Evolutionary conservation across 371 early-diverging fungal species (phyloP).

Genomic region (Mortierella sp.): DNA sequence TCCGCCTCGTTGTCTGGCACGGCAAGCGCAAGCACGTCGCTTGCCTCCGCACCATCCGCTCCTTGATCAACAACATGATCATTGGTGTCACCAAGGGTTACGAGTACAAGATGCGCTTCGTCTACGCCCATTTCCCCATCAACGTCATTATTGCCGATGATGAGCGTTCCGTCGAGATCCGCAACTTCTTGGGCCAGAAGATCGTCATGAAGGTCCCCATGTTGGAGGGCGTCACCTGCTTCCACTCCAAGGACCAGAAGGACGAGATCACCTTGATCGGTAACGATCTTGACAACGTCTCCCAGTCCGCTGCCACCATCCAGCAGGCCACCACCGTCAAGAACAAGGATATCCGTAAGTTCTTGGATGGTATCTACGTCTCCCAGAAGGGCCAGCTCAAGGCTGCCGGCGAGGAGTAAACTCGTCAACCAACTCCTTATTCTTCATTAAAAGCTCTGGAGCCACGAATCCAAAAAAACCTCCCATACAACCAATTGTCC

Average conservation of each 20-base stretch:
- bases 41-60: constrained; percentile 98
- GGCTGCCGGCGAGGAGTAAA: constrained; percentile 56
- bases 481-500: no score
- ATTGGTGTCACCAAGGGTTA: constrained; percentile 99
- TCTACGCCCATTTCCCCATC: constrained; percentile 99
- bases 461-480: constrained; percentile 23
- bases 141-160: constrained; percentile 93
- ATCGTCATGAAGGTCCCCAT: constrained; percentile 90
- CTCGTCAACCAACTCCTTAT: constrained; percentile 8
- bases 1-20: constrained; percentile 96
- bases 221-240: constrained; percentile 93
- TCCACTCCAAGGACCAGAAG: constrained; percentile 91
- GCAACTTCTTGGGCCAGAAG: constrained; percentile 99
- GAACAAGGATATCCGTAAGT: constrained; percentile 99
- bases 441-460: constrained; percentile 43
- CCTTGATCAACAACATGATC: constrained; percentile 98
- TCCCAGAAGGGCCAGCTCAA: constrained; percentile 75
- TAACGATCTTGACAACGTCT: constrained; percentile 97
- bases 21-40: constrained; percentile 98
- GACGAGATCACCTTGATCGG: constrained; percentile 98
- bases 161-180: constrained; percentile 93
- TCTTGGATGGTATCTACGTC: constrained; percentile 99
- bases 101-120: constrained; percentile 99
- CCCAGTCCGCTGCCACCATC: constrained; percentile 94
- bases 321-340: constrained; percentile 89